Conservation (phyloP, 2,329 filamentous ascomycete species). For the Sarocladium oryzae region DNA sequence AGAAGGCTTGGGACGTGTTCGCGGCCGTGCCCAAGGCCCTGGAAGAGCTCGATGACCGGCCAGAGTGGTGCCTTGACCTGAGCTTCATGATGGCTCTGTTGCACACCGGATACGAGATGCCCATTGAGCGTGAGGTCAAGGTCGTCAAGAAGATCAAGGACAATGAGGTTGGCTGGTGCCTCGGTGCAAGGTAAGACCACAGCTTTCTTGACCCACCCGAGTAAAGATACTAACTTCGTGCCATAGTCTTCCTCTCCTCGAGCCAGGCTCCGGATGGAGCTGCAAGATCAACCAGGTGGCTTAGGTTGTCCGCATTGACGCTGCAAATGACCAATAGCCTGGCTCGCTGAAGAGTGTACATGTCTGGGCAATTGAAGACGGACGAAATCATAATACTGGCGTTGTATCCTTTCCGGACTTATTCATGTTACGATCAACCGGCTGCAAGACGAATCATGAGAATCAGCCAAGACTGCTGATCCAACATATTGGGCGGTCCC, state of each 20-base stretch:
- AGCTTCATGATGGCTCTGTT: slow-evolving; percentile 93
- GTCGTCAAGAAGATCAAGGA: slow-evolving; percentile 98
- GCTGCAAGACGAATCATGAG: not conserved
- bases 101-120: slow-evolving; percentile 97
- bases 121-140: slow-evolving; percentile 89
- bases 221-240: not conserved
- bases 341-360: slow-evolving; percentile 20
- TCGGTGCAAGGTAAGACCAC: slow-evolving; percentile 77
- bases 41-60: slow-evolving; percentile 70
- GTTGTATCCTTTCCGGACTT: not conserved
- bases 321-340: not conserved
- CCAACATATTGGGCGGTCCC: too few relatives aligned
- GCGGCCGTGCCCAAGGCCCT: slow-evolving; percentile 68
- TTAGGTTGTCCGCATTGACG: slow-evolving; percentile 21
- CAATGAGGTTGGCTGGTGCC: slow-evolving; percentile 95
- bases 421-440: not conserved
- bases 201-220: too few relatives aligned
- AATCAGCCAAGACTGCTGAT: too few relatives aligned
- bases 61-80: slow-evolving; percentile 89
- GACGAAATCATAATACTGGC: not conserved
- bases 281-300: slow-evolving; percentile 76
- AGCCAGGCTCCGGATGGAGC: slow-evolving; percentile 78
- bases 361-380: not conserved
- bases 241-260: slow-evolving; percentile 72
- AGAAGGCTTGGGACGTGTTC: slow-evolving; percentile 75